These are phyloP conservation scores for Kentomonas sorsogonicus DNA, from an alignment of 208 protist genomes.

Conservation along the genomic window DNA sequence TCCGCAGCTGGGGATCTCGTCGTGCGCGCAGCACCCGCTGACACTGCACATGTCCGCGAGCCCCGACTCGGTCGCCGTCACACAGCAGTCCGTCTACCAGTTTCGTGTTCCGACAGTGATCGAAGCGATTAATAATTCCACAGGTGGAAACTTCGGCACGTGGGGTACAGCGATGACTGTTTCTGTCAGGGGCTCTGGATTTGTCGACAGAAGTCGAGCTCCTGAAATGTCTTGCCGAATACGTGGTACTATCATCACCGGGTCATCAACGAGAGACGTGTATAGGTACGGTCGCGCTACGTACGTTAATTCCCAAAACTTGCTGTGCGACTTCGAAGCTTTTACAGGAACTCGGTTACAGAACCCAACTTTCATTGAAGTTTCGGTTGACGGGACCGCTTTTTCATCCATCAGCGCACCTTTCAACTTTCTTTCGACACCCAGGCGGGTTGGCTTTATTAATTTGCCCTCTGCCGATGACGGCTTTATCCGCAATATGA, in stretches of 20 bases:
- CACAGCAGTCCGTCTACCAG: too few species aligned
- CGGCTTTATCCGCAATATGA: too few species aligned
- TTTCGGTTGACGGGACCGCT: background rate
- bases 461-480: too few species aligned
- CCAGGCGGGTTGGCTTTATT: too few species aligned
- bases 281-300: background rate
- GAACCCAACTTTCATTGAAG: conserved; percentile 4
- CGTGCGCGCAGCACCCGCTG: conserved; percentile 3
- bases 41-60: too few species aligned
- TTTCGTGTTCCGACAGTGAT: too few species aligned
- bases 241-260: background rate
- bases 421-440: background rate
- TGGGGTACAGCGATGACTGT: too few species aligned
- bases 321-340: background rate
- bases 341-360: background rate
- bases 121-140: too few species aligned
- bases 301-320: background rate
- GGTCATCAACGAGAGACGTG: background rate
- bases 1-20: background rate
- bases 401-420: conserved; percentile 4
- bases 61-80: too few species aligned
- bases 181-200: background rate
- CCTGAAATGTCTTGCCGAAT: background rate
- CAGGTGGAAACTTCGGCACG: too few species aligned
- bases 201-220: background rate